Evolutionary conservation across 2,329 filamentous ascomycete species (phyloP).

Genomic region (Botrytis byssoidea): DNA sequence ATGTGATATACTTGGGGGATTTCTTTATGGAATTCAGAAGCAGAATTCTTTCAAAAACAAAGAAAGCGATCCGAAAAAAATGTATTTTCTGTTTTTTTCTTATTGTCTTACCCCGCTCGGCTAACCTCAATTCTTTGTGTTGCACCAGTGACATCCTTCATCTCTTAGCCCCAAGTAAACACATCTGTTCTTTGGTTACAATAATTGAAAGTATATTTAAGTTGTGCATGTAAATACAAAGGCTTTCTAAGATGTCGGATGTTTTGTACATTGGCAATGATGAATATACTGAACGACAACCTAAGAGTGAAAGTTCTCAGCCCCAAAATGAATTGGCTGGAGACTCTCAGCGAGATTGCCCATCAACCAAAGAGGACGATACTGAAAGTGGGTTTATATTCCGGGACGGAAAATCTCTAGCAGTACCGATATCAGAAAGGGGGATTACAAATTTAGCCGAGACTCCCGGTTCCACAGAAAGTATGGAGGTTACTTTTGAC

Average conservation of each 20-base stretch:
- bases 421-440: neutral
- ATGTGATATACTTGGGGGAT: no score
- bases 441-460: neutral
- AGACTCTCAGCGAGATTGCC: neutral
- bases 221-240: neutral
- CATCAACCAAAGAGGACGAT: neutral
- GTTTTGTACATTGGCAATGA: neutral
- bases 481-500: neutral
- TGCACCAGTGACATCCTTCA: neutral
- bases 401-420: neutral
- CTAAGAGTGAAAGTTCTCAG: neutral
- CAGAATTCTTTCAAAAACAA: accelerated
- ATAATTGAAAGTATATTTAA: neutral
- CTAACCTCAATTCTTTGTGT: neutral
- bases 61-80: neutral
- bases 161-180: neutral
- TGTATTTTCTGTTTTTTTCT: neutral
- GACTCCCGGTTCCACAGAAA: neutral
- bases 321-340: neutral
- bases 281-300: neutral
- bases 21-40: accelerated
- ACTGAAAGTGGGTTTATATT: neutral
- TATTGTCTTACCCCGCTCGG: neutral
- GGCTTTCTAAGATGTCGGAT: neutral
- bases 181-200: neutral